These are phyloP conservation scores for Trichosporon ovoides DNA, from an alignment of 1,284 basidiomycete genomes.

Conservation along the genomic window DNA sequence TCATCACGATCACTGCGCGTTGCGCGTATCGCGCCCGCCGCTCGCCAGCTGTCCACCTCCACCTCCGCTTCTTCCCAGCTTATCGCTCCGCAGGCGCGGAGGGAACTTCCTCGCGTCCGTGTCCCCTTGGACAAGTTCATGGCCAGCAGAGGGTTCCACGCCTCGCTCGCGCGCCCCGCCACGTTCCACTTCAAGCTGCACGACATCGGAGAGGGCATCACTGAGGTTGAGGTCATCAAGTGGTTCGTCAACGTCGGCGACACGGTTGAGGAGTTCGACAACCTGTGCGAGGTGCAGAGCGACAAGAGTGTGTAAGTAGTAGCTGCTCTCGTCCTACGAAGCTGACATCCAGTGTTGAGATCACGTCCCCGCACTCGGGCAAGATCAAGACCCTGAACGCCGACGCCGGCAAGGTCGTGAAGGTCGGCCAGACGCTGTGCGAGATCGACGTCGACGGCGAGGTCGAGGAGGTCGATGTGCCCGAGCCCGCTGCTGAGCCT, in stretches of 20 bases:
- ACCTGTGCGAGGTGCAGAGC: slow-evolving; percentile 86
- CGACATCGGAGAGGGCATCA: slow-evolving; percentile 84
- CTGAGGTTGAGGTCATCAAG: slow-evolving; percentile 81
- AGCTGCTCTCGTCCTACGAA: not conserved
- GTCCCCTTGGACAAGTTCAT: not conserved
- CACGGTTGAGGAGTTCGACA: slow-evolving; percentile 71
- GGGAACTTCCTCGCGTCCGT: not conserved
- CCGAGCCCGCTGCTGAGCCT: slow-evolving; percentile 1
- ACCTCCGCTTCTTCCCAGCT: not conserved
- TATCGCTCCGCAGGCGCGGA: not conserved
- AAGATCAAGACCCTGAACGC: slow-evolving; percentile 67
- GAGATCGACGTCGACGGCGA: slow-evolving; percentile 57
- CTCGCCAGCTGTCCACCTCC: not conserved
- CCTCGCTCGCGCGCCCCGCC: slow-evolving; percentile 8
- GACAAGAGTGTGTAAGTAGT: slow-evolving; percentile 61
- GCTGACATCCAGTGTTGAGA: slow-evolving; percentile 65
- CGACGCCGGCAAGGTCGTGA: slow-evolving; percentile 75
- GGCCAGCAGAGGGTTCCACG: slow-evolving; percentile 14
- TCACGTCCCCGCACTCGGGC: slow-evolving; percentile 83
- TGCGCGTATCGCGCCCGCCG: not conserved
- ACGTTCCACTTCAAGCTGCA: slow-evolving; percentile 69
- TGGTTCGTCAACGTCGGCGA: slow-evolving; percentile 68
- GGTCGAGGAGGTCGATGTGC: slow-evolving; percentile 11
- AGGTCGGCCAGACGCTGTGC: slow-evolving; percentile 78
- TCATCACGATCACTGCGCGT: too few species aligned